Base-by-base conservation (phyloP, 2,329 filamentous ascomycete species). In the Colletotrichum zoysiae region DNA sequence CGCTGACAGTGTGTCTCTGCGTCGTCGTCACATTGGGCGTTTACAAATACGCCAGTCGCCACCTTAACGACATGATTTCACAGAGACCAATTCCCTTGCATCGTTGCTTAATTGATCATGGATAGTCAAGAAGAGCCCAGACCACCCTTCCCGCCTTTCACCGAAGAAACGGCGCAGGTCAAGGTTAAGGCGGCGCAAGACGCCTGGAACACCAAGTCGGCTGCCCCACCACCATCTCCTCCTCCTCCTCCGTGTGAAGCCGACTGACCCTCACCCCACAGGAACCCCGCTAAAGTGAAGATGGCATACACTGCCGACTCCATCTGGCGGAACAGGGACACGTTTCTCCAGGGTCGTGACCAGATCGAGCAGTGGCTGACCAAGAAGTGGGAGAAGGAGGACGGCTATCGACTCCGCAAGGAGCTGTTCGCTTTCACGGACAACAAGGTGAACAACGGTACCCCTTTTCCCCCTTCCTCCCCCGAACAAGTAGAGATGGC, bases 161-260 rank as follows among this genome's bases (percentile, higher is more conserved):
- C 90, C 3, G 64, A 67, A 0, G 91, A 93, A 78, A 91, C 90
- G 1, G 94, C 94, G 2, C 83, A 84, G 20, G 84, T 86, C 70
- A 97, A 97, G 80, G 94, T 97, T 74, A 97, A 97, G 82, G 91
- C 90, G 23, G 94, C 93, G 0, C 94, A 97, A 79, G 89, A 94
- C 79, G 85, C 91, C 3, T 97, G 94, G 94, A 97, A 97, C 77
- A 92, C 90, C 1, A 88, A 85, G 92, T 93, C n/a, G 6, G 80
- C 75, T 83, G 23, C 51, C 38, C 38, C 30, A 30, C 26, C 26
- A 26, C 26, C 26, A 26, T 6, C 46, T 6, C 6, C 46, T 6
- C 38, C 38, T 2, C 8, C 44, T n/a, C 8, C 44, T 30, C 8
- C 7, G 20, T 11, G 16, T 14, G 42, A 11, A 35, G 9, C 20